Base-by-base conservation (phyloP, 768 basidiomycete genomes). In the Russula ochroleuca region DNA sequence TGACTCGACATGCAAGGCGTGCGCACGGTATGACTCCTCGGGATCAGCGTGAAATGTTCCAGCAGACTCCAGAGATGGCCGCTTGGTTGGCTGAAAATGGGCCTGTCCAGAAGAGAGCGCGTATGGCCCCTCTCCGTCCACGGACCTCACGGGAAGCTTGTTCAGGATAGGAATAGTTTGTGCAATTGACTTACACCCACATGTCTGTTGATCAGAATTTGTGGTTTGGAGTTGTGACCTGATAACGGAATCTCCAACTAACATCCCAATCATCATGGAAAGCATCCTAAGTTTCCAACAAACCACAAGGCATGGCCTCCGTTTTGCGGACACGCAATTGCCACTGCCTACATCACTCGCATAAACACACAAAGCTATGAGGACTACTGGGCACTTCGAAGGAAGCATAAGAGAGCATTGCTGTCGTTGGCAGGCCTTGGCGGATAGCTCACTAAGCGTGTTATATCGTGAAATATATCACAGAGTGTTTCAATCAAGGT, bases 1-100 rank as follows among this genome's bases (percentile, higher is more conserved):
- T 88, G 59, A 85, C 80, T 69, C 79, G 87, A 66, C 87, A 90
- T 70, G 73, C 83, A 74, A 82, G 80, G 68, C 79, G 83, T 60
- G 79, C 79, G 7, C 87, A 89, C 67, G 76, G 76, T 6, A 41
- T 75, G 14, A n/a, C 37, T 38, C 31, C 54, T 48, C 51, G 7
- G 33, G 51, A 41, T 74, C 73, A 67, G 74, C 72, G 51, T 72
- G 73, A 52, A 75, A 78, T 21, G 70, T 75, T 60, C 72, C 71
- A 49, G 62, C 66, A 38, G 45, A 54, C 51, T 67, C 66, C 37
- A 69, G 69, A 64, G 21, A 21, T 54, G 69, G 56, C 15, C 40
- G 28, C 15, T 31, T 62, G 67, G 72, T 57, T 25, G 14, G 48
- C 5, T 28, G 55, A 25, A n/a, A 31, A 60, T 19, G n/a, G 53